Percentiles rank a stretch among this genome's conserved stretches.
These are phyloP conservation scores for Isabelozyma heimii DNA, from an alignment of 805 yeast genomes.

Conservation along the genomic window DNA sequence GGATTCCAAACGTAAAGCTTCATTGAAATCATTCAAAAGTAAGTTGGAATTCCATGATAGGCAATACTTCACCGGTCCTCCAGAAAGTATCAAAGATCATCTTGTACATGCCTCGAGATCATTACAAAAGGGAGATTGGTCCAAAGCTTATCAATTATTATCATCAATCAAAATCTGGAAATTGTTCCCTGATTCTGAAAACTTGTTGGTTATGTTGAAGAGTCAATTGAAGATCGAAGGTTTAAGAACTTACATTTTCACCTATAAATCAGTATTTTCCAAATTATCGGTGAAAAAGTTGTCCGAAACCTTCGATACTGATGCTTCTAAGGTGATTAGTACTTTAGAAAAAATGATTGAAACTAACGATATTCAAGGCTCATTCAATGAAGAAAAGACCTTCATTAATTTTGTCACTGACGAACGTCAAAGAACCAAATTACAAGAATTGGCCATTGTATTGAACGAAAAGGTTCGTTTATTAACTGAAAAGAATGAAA, in stretches of 20 bases:
- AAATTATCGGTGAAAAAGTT: constrained; percentile 70
- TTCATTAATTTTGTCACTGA: constrained; percentile 61
- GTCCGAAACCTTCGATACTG: constrained; percentile 63
- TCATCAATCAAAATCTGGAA: constrained; percentile 83
- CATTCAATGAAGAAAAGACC: constrained; percentile 63
- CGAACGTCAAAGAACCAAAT: constrained; percentile 76
- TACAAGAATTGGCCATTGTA: constrained; percentile 84
- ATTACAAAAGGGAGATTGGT: constrained; percentile 89
- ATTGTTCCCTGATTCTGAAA: constrained; percentile 66
- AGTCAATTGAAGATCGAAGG: constrained; percentile 86
- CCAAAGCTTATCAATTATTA: constrained; percentile 66
- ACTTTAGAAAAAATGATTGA: constrained; percentile 74
- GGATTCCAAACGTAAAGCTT: constrained; percentile 53
- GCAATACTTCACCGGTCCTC: constrained; percentile 95
- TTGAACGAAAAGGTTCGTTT: constrained; percentile 79
- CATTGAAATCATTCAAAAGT: constrained; percentile 84
- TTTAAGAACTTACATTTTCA: constrained; percentile 86
- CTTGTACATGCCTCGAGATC: constrained; percentile 90
- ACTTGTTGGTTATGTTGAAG: constrained; percentile 67
- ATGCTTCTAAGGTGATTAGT: constrained; percentile 53
- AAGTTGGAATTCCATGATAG: constrained; percentile 89
- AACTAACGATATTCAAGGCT: constrained; percentile 73
- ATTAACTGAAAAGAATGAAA: constrained; percentile 81
- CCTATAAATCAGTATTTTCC: constrained; percentile 72
- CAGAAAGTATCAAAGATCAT: constrained; percentile 92